Evolutionary conservation across 2,329 filamentous ascomycete species (phyloP).

Genomic region (Penicillium sp.): DNA sequence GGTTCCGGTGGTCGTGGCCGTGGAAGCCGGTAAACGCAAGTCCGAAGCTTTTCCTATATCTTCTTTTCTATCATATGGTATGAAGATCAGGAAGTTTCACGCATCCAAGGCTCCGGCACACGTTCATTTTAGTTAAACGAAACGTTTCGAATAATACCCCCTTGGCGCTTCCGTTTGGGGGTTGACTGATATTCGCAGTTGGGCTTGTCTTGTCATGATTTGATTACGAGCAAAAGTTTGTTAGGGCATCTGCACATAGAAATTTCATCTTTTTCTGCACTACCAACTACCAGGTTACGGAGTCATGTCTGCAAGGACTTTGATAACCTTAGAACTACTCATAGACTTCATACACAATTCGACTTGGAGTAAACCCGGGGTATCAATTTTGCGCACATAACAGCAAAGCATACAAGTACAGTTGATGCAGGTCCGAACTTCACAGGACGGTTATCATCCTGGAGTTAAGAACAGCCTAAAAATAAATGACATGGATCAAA

Average conservation of each 20-base stretch:
- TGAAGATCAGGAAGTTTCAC: background rate
- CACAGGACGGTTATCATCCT: background rate
- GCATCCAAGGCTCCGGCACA: background rate
- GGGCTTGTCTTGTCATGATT: conserved; percentile 15
- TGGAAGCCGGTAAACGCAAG: background rate
- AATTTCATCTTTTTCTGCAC: conserved; percentile 3
- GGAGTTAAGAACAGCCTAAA: background rate
- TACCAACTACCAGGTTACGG: background rate
- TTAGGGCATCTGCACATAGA: conserved; percentile 20
- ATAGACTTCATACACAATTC: background rate
- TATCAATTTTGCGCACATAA: conserved; percentile 16
- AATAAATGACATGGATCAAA: conserved; percentile 1
- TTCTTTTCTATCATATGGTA: background rate
- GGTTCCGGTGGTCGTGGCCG: background rate
- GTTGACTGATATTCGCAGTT: conserved; percentile 9
- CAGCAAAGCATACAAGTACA: conserved; percentile 8
- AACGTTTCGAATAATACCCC: conserved; percentile 16
- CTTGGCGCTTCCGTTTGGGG: conserved; percentile 16
- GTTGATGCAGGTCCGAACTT: background rate
- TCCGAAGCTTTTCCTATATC: background rate
- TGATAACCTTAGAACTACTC: too few species aligned
- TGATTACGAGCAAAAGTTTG: conserved; percentile 18
- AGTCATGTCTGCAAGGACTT: too few species aligned
- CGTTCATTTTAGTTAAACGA: conserved; percentile 8
- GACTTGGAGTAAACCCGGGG: conserved; percentile 4